Base-by-base conservation (phyloP, 164 flowering plant genomes). In the Kingdonia uniflora region DNA sequence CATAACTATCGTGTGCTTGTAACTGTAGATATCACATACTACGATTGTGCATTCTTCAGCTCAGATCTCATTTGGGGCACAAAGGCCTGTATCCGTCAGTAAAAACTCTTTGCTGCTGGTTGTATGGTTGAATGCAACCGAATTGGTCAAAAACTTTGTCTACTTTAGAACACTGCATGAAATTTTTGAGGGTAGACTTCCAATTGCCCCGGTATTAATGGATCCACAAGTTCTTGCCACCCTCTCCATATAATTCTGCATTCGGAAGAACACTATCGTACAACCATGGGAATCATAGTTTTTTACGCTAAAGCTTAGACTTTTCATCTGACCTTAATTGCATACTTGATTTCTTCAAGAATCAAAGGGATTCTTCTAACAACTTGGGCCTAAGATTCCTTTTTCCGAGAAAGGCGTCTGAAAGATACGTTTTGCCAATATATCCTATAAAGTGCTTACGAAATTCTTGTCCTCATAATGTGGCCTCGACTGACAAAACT, bases 391-490 rank as follows among this genome's bases (percentile, higher is more conserved):
- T 67, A 74, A 3, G 75, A 59, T 2, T 69, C 42, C 58, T 70
- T 55, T 29, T 52, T 65, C 11, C n/a, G n/a, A 72, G 45, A 25
- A 81, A 68, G 4, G 80, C 71, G 42, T 51, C 42, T 11, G 72
- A 38, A n/a, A 78, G 70, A 57, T 84, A 82, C 50, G 76, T 77
- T 19, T 84, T 77, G 39, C 87, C 85, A 52, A 80, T 76, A 53
- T 81, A 81, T 71, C 48, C 54, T 65, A 65, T 74, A 85, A 37
- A 81, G 68, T 8, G 84, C 86, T 58, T 66, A 5, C 14, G 53
- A 54, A 78, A 84, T 13, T 59, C 84, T 3, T 72, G 58, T 75
- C 77, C 19, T 43, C 57, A 0, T 74, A 49, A 49, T 56, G 52
- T 56, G 51, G 52, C 52, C 46, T 56, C 12, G 6, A 42, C 55